Evolutionary conservation across 2,329 filamentous ascomycete genomes (phyloP).

Genomic region (Trichoderma pleuroti): DNA sequence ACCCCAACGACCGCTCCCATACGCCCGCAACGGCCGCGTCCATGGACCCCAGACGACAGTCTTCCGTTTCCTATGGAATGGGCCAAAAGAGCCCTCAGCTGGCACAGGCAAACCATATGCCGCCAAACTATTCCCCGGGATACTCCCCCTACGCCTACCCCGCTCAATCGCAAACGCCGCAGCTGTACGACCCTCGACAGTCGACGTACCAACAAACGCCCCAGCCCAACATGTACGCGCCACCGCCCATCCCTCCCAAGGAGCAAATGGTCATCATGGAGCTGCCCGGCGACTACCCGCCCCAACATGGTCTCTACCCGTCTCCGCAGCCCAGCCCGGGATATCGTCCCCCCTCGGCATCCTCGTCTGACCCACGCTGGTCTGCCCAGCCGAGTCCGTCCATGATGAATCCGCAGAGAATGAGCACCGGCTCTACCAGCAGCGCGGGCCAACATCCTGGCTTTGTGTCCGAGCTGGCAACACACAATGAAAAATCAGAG

Average conservation of each 20-base stretch:
- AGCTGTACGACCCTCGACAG: constrained; percentile 20
- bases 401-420: constrained; percentile 24
- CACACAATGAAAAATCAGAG: constrained; percentile 48
- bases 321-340: constrained; percentile 26
- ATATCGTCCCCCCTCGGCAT: constrained; percentile 26
- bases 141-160: constrained; percentile 21
- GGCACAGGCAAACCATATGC: constrained; percentile 23
- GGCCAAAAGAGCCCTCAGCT: background rate
- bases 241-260: constrained; percentile 29
- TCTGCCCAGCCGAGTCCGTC: constrained; percentile 33
- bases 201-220: constrained; percentile 20
- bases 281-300: constrained; percentile 48
- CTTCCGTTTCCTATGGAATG: background rate
- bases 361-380: constrained; percentile 35
- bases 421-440: constrained; percentile 27
- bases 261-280: constrained; percentile 36
- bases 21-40: constrained; percentile 23
- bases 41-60: constrained; percentile 5
- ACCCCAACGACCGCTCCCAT: constrained; percentile 49
- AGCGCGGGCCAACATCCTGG: constrained; percentile 40
- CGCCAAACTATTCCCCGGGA: constrained; percentile 35
- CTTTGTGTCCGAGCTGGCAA: constrained; percentile 44
- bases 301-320: constrained; percentile 23
- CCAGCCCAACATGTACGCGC: constrained; percentile 23
- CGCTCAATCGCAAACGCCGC: constrained; percentile 4